Percentiles rank a stretch among this genome's conserved stretches.
phyloP scores from a whole-genome alignment of 2,329 filamentous ascomycete genomes.

The Ophiostoma australiae region DNA sequence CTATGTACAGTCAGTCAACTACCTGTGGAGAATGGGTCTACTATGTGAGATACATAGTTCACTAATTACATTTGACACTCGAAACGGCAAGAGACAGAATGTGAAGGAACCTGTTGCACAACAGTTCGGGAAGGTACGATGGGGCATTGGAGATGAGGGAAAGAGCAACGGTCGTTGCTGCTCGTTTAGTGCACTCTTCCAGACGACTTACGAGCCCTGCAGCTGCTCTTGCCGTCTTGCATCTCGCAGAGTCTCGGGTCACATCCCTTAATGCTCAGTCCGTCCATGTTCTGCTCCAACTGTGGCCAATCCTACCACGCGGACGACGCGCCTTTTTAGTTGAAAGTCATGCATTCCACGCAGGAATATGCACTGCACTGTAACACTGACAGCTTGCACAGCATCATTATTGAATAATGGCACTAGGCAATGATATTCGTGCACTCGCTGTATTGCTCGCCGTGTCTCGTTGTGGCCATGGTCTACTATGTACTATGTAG shows the following conservation, averaged over 20 bases:
- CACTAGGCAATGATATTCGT: background rate
- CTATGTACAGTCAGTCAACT: background rate
- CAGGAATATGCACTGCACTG: slow-evolving; percentile 11
- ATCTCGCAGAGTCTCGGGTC: background rate
- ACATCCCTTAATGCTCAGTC: background rate
- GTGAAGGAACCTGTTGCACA: background rate
- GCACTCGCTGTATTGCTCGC: slow-evolving; percentile 11
- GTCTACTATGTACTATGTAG: too few relatives aligned
- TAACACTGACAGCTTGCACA: slow-evolving; percentile 15
- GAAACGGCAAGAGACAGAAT: background rate
- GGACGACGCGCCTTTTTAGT: background rate
- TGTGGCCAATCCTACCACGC: background rate
- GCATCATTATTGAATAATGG: background rate
- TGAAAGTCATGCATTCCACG: background rate
- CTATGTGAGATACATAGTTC: background rate
- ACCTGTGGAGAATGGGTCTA: background rate
- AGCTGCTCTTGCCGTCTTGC: background rate
- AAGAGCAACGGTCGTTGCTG: background rate
- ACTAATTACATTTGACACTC: background rate
- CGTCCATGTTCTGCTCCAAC: background rate
- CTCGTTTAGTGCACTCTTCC: background rate
- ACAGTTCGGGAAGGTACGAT: background rate
- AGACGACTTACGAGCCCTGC: background rate
- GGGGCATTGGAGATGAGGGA: background rate
- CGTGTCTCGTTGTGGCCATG: background rate